Conservation (phyloP, 306 rosid species). For the Acacia melanoxylon region DNA sequence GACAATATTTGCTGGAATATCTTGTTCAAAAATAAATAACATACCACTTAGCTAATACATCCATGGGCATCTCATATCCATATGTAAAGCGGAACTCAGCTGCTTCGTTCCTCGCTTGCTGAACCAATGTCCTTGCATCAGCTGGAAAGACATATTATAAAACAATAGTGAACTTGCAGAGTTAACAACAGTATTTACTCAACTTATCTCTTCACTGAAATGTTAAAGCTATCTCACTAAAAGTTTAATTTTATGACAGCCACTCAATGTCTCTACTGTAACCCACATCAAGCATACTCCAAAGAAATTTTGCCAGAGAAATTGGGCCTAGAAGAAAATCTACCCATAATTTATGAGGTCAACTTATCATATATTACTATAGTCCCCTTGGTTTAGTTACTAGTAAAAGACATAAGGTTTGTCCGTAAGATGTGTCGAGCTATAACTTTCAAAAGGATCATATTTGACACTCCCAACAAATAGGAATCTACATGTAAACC, state of each 20-base stretch:
- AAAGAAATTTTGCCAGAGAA: constrained; percentile 13
- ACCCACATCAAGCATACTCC: constrained; percentile 6
- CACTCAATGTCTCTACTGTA: neutral
- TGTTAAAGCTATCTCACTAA: neutral
- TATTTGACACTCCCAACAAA: neutral
- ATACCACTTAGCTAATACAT: constrained; percentile 86
- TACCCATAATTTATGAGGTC: neutral
- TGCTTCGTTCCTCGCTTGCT: constrained; percentile 97
- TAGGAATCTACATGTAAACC: neutral
- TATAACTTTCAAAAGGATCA: constrained; percentile 1
- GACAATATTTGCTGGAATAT: neutral
- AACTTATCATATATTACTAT: neutral
- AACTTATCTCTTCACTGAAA: neutral
- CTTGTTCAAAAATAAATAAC: neutral
- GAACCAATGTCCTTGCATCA: constrained; percentile 95
- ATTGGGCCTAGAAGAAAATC: neutral
- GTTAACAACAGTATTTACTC: neutral
- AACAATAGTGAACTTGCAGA: constrained; percentile 22
- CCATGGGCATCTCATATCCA: constrained; percentile 97
- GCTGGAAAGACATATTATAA: constrained; percentile 61
- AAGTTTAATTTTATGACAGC: neutral
- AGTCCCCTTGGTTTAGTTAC: neutral
- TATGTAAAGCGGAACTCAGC: constrained; percentile 92
- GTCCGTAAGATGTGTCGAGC: neutral
- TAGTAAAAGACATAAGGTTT: neutral